These are phyloP conservation scores for Eragrostis curvula DNA, from an alignment of 176 grass and related monocot species.

Conservation along the genomic window DNA sequence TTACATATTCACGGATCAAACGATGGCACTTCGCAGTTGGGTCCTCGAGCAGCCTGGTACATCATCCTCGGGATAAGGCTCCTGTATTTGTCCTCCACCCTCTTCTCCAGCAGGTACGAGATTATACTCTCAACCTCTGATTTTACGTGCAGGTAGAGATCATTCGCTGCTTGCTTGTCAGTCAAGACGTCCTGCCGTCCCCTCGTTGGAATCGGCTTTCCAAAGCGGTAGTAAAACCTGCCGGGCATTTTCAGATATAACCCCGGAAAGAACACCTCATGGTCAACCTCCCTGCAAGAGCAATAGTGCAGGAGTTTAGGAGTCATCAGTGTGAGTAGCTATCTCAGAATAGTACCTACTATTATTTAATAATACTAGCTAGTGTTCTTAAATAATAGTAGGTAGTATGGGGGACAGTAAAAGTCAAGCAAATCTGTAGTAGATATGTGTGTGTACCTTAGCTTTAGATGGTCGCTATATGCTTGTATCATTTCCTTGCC, in stretches of 20 bases:
- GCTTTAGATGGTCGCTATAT: slow-evolving; percentile 56
- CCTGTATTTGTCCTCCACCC: slow-evolving; percentile 67
- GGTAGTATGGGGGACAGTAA: too few relatives aligned
- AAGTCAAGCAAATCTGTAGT: too few relatives aligned
- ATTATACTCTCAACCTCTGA: slow-evolving; percentile 66
- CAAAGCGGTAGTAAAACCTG: slow-evolving; percentile 76
- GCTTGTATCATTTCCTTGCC: slow-evolving; percentile 60
- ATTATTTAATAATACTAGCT: too few relatives aligned
- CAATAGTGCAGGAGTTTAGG: background rate
- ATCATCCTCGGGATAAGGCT: slow-evolving; percentile 49
- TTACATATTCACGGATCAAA: slow-evolving; percentile 54
- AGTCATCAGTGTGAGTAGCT: background rate
- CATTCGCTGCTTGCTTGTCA: slow-evolving; percentile 39
- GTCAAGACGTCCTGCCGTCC: slow-evolving; percentile 46
- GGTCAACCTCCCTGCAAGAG: slow-evolving; percentile 49
- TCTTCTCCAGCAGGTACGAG: slow-evolving; percentile 62
- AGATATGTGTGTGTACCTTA: slow-evolving; percentile 52
- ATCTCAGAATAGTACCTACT: too few relatives aligned
- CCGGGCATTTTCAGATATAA: slow-evolving; percentile 55
- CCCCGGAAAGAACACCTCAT: slow-evolving; percentile 59
- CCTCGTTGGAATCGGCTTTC: slow-evolving; percentile 62
- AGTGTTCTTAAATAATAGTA: too few relatives aligned
- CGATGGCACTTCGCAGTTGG: slow-evolving; percentile 45
- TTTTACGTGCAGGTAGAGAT: slow-evolving; percentile 64
- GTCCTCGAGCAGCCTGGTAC: slow-evolving; percentile 44